Percentiles rank a stretch among this genome's conserved stretches.
These are phyloP conservation scores for Margaritispora aquatica DNA, from an alignment of 495 filamentous ascomycete species.

Conservation along the genomic window DNA sequence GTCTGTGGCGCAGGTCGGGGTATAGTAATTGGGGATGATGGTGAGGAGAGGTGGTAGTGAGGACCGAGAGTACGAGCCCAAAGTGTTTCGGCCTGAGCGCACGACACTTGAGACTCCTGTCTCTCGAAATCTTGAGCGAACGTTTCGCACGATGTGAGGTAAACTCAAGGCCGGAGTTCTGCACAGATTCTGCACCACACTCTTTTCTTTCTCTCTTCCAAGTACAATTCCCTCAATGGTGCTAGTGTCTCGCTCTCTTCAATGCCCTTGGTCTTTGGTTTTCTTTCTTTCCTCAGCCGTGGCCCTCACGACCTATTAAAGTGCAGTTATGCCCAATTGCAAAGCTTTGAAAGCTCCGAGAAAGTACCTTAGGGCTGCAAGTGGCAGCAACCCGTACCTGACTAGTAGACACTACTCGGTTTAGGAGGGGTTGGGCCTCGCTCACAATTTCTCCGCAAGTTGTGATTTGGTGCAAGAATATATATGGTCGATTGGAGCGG, in stretches of 20 bases:
- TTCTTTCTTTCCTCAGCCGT: background rate
- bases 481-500: background rate
- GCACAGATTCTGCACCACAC: background rate
- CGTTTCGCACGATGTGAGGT: background rate
- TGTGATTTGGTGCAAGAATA: background rate
- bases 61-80: background rate
- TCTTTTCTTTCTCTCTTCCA: background rate
- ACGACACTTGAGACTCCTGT: background rate
- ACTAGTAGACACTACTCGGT: slow-evolving; percentile 2
- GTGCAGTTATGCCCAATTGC: background rate
- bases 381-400: background rate
- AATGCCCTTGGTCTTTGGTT: background rate
- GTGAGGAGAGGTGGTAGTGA: background rate
- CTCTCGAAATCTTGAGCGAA: background rate
- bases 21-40: background rate
- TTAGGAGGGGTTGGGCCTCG: slow-evolving; percentile 1
- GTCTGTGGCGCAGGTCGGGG: background rate
- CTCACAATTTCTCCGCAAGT: no score
- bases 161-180: background rate
- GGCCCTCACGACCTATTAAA: background rate
- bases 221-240: background rate
- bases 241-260: background rate
- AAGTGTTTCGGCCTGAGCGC: background rate
- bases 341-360: slow-evolving; percentile 1
- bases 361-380: background rate